Base-by-base conservation (phyloP, 2,329 filamentous ascomycete species). In the Colletotrichum sublineola region DNA sequence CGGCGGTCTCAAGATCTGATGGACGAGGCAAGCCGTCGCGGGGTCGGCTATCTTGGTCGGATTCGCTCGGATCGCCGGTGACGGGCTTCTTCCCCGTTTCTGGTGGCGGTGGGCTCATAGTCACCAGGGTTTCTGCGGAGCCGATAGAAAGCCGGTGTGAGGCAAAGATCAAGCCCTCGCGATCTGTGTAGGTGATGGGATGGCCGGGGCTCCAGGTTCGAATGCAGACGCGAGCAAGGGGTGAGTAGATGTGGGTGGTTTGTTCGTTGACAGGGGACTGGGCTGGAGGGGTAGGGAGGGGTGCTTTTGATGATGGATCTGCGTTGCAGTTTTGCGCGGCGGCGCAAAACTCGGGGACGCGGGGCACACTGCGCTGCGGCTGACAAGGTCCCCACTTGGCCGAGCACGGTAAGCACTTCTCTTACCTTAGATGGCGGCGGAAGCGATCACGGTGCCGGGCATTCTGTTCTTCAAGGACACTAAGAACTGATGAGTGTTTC, bases 341-440 rank as follows among this genome's bases (percentile, higher is more conserved):
- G 60, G 60, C 69, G 69, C 56, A 72, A 55, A 72, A 72, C 60
- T 69, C 60, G 60, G 46, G 52, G 67, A 38, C 44, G 44, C 44
- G 44, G 18, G 42, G 64, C 12, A 24, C 24, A 24, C 24, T 44
- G 53, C 57, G 53, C 29, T 58, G 56, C 64, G 64, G 55, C 29
- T 62, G 33, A 52, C 38, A 15, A 12, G 2, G 31, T 24, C 6
- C 58, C 58, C 58, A 50, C 58, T 36, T 62, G 58, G 42, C 58
- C 58, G 44, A 52, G n/a, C 9, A 33, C 24, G 9, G n/a, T 29
- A n/a, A 8, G 5, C 33, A 8, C 33, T 36, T 46, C n/a, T 20
- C 44, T 20, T 24, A 24, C 24, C 24, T 24, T 24, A 24, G 24
- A 24, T 24, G 24, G 44, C 18, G 6, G 18, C 9, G 20, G 44